Percentiles rank a stretch among this genome's conserved stretches.
Evolutionary conservation across 2,329 filamentous ascomycete genomes (phyloP).

Genomic region (Colletotrichum trifolii): DNA sequence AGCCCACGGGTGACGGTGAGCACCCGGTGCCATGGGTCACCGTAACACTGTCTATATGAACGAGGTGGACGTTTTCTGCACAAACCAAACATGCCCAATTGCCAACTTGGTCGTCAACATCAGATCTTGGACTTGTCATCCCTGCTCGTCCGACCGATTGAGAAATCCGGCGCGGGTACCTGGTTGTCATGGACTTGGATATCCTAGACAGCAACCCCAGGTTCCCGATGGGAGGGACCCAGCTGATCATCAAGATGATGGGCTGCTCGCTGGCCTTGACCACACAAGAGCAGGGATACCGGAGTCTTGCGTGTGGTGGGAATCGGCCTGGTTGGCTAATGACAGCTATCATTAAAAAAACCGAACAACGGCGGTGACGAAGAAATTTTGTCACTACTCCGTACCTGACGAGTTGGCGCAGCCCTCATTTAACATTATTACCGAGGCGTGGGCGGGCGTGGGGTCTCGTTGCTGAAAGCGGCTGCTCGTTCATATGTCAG

Average conservation of each 20-base stretch:
- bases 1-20: slow-evolving; percentile 16
- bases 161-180: slow-evolving; percentile 14
- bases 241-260: slow-evolving; percentile 18
- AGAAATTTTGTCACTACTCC: slow-evolving; percentile 1
- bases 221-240: slow-evolving; percentile 17
- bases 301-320: neutral
- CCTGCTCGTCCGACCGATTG: slow-evolving; percentile 19
- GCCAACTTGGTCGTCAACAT: slow-evolving; percentile 11
- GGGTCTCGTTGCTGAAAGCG: slow-evolving; percentile 29
- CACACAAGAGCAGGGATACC: slow-evolving; percentile 27
- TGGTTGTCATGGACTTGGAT: slow-evolving; percentile 22
- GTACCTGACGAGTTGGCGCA: slow-evolving; percentile 18
- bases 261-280: neutral
- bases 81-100: slow-evolving; percentile 1
- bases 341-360: slow-evolving; percentile 27
- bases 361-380: slow-evolving; percentile 19
- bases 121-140: slow-evolving; percentile 20
- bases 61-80: slow-evolving; percentile 6
- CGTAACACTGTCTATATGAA: slow-evolving; percentile 33
- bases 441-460: slow-evolving; percentile 30
- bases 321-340: slow-evolving; percentile 4
- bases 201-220: slow-evolving; percentile 28
- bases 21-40: slow-evolving; percentile 13
- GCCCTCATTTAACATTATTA: slow-evolving; percentile 32
- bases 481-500: slow-evolving; percentile 31